These are phyloP conservation scores for Phenoliferia sp. DNA, from an alignment of 1,284 basidiomycete genomes.

Conservation along the genomic window DNA sequence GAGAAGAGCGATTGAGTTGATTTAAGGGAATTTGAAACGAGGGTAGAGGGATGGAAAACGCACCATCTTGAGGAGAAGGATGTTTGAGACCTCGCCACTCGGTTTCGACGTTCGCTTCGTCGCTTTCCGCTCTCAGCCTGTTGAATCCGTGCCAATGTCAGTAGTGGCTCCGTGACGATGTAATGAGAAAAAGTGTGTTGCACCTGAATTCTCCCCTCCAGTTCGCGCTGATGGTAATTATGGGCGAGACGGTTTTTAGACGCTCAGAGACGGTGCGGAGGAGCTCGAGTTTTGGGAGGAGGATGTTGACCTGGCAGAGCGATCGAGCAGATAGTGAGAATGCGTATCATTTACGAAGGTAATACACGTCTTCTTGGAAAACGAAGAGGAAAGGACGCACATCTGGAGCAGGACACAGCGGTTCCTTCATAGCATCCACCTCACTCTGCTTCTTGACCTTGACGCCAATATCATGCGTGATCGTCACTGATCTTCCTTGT, in stretches of 20 bases:
- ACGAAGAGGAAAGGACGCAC: slow-evolving; percentile 15
- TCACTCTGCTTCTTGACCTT: slow-evolving; percentile 40
- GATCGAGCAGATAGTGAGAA: background rate
- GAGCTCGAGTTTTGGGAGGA: slow-evolving; percentile 37
- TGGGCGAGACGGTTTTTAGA: slow-evolving; percentile 36
- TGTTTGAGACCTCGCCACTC: slow-evolving; percentile 39
- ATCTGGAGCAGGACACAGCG: slow-evolving; percentile 39
- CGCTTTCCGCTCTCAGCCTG: slow-evolving; percentile 25
- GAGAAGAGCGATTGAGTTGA: too few species aligned
- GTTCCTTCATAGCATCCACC: slow-evolving; percentile 38
- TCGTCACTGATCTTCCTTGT: slow-evolving; percentile 34
- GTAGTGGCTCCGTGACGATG: background rate
- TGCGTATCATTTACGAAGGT: background rate
- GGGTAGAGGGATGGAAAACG: background rate
- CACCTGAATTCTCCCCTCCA: slow-evolving; percentile 22
- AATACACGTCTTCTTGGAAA: background rate
- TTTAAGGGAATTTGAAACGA: background rate
- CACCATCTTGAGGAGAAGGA: slow-evolving; percentile 27
- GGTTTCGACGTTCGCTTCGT: slow-evolving; percentile 37
- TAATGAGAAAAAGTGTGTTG: background rate
- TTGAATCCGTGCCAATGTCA: background rate
- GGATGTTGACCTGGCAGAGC: slow-evolving; percentile 35
- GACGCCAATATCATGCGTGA: slow-evolving; percentile 41
- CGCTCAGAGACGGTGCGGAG: slow-evolving; percentile 40
- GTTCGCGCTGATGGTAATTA: slow-evolving; percentile 25